Conservation (phyloP, 176 grass and related monocot genomes). For the Puccinellia tenuiflora region DNA sequence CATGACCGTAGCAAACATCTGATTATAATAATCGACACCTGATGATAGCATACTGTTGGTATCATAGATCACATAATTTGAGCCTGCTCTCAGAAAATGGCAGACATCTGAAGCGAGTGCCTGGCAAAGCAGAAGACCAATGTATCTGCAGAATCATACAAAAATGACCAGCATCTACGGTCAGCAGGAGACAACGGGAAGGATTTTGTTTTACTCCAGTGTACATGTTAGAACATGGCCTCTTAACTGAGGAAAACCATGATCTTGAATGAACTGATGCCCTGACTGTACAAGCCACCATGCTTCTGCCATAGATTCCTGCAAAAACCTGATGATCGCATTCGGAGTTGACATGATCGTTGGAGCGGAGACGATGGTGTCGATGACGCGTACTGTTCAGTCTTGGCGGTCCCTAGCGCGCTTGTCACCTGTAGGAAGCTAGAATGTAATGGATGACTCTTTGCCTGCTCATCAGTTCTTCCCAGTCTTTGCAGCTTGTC, state of each 20-base stretch:
- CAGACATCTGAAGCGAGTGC: not conserved
- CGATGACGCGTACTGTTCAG: not conserved
- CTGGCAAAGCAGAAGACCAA: not conserved
- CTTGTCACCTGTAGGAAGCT: conserved; percentile 44
- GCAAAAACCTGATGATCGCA: conserved; percentile 38
- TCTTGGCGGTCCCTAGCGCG: conserved; percentile 10
- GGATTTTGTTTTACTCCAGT: not conserved
- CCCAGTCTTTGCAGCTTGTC: conserved; percentile 23
- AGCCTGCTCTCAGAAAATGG: not conserved
- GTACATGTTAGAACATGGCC: not conserved
- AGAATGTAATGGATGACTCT: conserved; percentile 9
- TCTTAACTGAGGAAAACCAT: conserved; percentile 44
- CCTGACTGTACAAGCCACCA: conserved; percentile 22
- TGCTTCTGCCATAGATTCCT: conserved; percentile 39
- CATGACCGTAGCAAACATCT: not conserved
- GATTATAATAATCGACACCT: not conserved
- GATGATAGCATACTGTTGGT: not conserved
- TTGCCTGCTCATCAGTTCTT: conserved; percentile 20
- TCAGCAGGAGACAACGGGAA: not conserved
- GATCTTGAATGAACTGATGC: conserved; percentile 37
- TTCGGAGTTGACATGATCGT: conserved; percentile 20
- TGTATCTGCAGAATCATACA: conserved; percentile 19
- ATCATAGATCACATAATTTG: not conserved
- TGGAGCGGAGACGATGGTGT: not conserved
- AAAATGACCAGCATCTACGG: conserved; percentile 15